phyloP scores from a whole-genome alignment of 2,329 filamentous ascomycete species.

The Raffaelea arxii region DNA sequence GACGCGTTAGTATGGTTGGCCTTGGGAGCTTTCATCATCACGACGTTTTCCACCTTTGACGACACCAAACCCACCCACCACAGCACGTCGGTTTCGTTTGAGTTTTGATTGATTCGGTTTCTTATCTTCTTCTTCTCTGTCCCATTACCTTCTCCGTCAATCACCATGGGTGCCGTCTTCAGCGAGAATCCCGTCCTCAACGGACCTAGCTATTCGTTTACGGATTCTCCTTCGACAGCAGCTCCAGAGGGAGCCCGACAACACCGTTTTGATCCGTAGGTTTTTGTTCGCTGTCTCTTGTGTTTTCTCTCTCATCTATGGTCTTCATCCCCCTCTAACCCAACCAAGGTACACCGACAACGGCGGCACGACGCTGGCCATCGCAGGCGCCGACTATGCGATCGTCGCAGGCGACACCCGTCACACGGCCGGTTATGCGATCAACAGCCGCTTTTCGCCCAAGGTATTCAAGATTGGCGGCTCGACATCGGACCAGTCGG shows the following conservation, averaged over 20 bases:
- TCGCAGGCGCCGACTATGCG: conserved; percentile 86
- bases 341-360: conserved; percentile 85
- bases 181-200: conserved; percentile 61
- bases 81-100: too few species aligned
- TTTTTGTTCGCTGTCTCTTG: background rate
- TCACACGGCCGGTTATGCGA: conserved; percentile 92
- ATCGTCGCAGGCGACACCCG: conserved; percentile 97
- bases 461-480: conserved; percentile 98
- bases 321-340: too few species aligned
- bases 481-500: conserved; percentile 73
- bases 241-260: conserved; percentile 48
- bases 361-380: conserved; percentile 90
- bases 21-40: conserved; percentile 4
- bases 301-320: background rate
- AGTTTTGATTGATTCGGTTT: too few species aligned
- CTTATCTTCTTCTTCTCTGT: background rate
- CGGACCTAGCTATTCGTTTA: conserved; percentile 60
- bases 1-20: conserved; percentile 22
- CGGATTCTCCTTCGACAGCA: conserved; percentile 45
- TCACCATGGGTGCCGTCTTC: conserved; percentile 55
- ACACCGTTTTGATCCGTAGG: conserved; percentile 90
- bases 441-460: conserved; percentile 91
- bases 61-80: too few species aligned
- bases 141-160: background rate
- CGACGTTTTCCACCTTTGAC: conserved; percentile 2